phyloP scores from a whole-genome alignment of 2,329 filamentous ascomycete genomes.

The Alternaria rosae region DNA sequence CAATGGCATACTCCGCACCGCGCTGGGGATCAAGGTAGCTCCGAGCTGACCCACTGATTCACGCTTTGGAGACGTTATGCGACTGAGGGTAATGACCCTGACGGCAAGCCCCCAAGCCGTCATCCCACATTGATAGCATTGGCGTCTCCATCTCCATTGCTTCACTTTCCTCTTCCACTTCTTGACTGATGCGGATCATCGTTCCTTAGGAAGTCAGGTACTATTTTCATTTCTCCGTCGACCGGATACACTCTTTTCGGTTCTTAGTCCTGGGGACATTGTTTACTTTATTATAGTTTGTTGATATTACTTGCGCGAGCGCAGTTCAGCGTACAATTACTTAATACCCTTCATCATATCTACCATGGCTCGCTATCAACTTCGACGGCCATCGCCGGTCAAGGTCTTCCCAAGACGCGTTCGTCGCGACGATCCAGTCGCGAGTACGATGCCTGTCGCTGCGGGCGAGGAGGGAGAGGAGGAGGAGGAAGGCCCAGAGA shows the following conservation, averaged over 20 bases:
- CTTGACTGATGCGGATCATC: slow-evolving; percentile 22
- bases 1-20: slow-evolving; percentile 10
- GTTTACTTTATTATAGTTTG: slow-evolving; percentile 9
- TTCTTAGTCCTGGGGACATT: slow-evolving; percentile 41
- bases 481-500: slow-evolving; percentile 26
- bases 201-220: slow-evolving; percentile 23
- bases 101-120: slow-evolving; percentile 25
- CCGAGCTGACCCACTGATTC: slow-evolving; percentile 24
- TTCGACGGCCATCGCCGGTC: slow-evolving; percentile 39
- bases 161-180: slow-evolving; percentile 27
- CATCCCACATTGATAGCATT: slow-evolving; percentile 41
- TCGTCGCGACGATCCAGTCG: slow-evolving; percentile 30
- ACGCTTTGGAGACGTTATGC: slow-evolving; percentile 34
- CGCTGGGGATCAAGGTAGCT: slow-evolving; percentile 12
- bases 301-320: slow-evolving; percentile 8
- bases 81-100: slow-evolving; percentile 27
- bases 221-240: slow-evolving; percentile 38
- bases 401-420: slow-evolving; percentile 20
- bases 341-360: slow-evolving; percentile 15
- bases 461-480: slow-evolving; percentile 8
- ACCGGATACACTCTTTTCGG: slow-evolving; percentile 36
- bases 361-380: slow-evolving; percentile 38
- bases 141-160: slow-evolving; percentile 33
- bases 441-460: slow-evolving; percentile 13
- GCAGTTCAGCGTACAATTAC: slow-evolving; percentile 13